These are phyloP conservation scores for Aquanectria penicillioides DNA, from an alignment of 2,329 filamentous ascomycete species.

Conservation along the genomic window DNA sequence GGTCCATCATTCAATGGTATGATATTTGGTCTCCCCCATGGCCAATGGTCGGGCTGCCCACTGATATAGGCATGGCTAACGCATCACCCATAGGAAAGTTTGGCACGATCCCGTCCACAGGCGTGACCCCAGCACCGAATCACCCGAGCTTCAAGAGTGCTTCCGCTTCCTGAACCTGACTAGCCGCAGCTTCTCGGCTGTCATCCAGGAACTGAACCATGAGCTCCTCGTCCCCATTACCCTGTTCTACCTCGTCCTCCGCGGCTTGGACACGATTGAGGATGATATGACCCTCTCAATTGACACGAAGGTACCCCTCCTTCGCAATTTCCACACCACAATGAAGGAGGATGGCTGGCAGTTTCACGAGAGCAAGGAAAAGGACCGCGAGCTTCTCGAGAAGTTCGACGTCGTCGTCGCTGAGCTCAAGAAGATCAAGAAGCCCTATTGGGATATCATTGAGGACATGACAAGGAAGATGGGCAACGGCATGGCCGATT, in stretches of 20 bases:
- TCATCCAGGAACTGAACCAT: conserved; percentile 95
- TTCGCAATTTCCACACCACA: conserved; percentile 83
- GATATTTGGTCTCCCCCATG: conserved; percentile 30
- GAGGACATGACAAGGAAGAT: conserved; percentile 93
- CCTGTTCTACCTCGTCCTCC: conserved; percentile 92
- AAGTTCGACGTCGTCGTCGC: conserved; percentile 88
- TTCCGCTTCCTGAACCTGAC: conserved; percentile 88
- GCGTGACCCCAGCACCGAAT: conserved; percentile 81
- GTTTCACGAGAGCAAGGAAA: conserved; percentile 89
- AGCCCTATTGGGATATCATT: conserved; percentile 85
- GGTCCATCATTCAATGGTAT: conserved; percentile 90
- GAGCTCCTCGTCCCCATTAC: conserved; percentile 90
- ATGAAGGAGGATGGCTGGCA: conserved; percentile 90
- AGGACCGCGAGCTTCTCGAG: conserved; percentile 90
- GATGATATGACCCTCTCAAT: conserved; percentile 95
- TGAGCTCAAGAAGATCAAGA: conserved; percentile 90
- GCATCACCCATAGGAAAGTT: conserved; percentile 74
- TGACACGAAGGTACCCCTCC: conserved; percentile 83
- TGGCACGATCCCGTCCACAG: conserved; percentile 96
- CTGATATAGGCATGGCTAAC: conserved; percentile 34
- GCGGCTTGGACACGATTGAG: conserved; percentile 96
- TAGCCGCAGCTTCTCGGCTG: conserved; percentile 90
- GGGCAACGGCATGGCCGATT: conserved; percentile 99
- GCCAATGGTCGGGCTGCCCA: too few species aligned
- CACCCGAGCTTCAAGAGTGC: conserved; percentile 79